Base-by-base conservation (phyloP, 768 basidiomycete species). In the Auriscalpium vulgare region DNA sequence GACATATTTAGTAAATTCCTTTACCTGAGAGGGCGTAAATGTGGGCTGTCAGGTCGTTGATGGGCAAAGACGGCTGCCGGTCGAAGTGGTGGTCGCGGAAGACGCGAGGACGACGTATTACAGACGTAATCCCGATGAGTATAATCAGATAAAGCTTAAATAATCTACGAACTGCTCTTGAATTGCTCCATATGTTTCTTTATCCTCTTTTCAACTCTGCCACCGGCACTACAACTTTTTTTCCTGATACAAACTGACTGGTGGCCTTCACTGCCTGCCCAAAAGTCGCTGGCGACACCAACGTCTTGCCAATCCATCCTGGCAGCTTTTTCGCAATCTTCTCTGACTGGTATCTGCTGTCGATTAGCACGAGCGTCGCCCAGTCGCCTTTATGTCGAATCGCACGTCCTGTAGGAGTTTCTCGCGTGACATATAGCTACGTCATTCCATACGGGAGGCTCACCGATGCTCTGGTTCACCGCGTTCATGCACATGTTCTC, bases 381-480 rank as follows among this genome's bases (percentile, higher is more conserved):
- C 95, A 99, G 66, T 99, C 95, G 61, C 77, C 80, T 34, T 81
- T 80, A 68, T 97, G 95, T 45, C 95, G 84, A 57, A 97, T 95
- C 4, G 95, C 95, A 50, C 95, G 84, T 36, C 94, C 94, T 97
- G 55, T 1, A 21, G 36, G 48, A 37, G 45, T 48, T 4, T 29
- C 54, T 17, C 49, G 51, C 35, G 9, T 21, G 10, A 50, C 21
- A 38, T 2, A 21, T 23, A 51, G n/a, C 44, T 17, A 45, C 19
- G 17, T 34, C 13, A 17, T 16, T n/a, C 10, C 49, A 14, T 2
- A 45, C 44, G 19, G 40, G 29, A 8, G 3, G 69, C 85, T 55
- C 50, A 91, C 95, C 95, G 58, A 99, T 97, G 55, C 90, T 92
- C 68, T 99, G 95, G 70, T 99, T 99, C 52, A 99, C 94, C 0